A percentile compares a stretch with the other conserved stretches of the same genome.
Evolutionary conservation across 345 rosid species (phyloP).

Genomic region (Psidium friedrichsthalianum): DNA sequence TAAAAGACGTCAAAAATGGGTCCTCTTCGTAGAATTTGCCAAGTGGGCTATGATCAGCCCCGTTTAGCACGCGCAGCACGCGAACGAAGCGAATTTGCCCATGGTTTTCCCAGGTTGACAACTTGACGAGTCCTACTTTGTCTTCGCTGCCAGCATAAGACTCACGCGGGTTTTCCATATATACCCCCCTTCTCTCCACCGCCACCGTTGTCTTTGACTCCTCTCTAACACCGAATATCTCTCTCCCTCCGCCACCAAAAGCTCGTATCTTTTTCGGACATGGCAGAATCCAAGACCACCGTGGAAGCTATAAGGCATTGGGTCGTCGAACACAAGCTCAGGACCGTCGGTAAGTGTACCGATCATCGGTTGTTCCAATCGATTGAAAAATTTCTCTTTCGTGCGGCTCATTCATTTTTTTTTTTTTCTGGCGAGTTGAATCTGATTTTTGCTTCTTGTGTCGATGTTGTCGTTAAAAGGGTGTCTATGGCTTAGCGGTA

Average conservation of each 20-base stretch:
- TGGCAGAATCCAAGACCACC: slow-evolving; percentile 58
- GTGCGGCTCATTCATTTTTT: not conserved
- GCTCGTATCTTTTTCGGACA: not conserved
- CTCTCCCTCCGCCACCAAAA: not conserved
- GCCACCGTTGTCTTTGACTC: not conserved
- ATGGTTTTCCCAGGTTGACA: not conserved
- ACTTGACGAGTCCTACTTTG: not conserved
- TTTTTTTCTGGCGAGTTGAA: not conserved
- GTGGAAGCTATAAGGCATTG: slow-evolving; percentile 59
- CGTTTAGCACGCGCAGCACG: too few species aligned
- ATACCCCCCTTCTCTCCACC: not conserved
- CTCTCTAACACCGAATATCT: not conserved
- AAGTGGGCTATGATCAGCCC: fast-evolving
- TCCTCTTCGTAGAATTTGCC: not conserved
- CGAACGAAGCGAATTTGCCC: not conserved
- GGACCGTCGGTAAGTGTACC: slow-evolving; percentile 64
- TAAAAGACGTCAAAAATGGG: not conserved
- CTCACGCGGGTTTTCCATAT: not conserved
- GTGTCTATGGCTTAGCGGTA: slow-evolving; percentile 80
- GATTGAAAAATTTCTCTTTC: not conserved
- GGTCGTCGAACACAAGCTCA: slow-evolving; percentile 81
- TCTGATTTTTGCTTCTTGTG: not conserved
- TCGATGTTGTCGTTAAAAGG: slow-evolving; percentile 27
- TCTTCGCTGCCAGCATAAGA: not conserved
- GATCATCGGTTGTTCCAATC: not conserved